Base-by-base conservation (phyloP, 306 rosid genomes). In the Betula pendula region DNA sequence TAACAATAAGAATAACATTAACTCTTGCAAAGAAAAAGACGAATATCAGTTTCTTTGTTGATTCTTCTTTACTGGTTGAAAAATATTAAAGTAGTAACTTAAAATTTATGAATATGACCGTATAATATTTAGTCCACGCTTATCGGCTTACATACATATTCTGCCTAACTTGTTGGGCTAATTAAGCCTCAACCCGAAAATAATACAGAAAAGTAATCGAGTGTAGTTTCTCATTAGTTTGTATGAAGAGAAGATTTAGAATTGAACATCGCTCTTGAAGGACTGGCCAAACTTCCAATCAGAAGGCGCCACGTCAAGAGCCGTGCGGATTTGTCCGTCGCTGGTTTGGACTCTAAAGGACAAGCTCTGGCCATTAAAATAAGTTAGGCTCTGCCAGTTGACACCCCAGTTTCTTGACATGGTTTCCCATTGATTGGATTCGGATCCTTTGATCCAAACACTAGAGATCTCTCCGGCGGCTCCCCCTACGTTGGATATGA, bases 361-460 rank as follows among this genome's bases (percentile, higher is more conserved):
- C 79, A 89, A 59, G 77, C 86, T 80, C 60, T 86, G 93, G 68
- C 90, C 87, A 2, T 89, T 89, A n/a, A 79, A 82, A 81, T 80
- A 86, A 59, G 80, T 75, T 17, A 63, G 77, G 82, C 90, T 89
- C 47, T 81, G 90, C 93, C 93, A 86, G 22, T 89, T 89, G 27
- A 44, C 50, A 2, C 90, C 90, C 93, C 93, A 84, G 22, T 81
- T 84, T 80, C 89, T 80, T 72, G 90, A 79, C 90, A 89, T 89
- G 48, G 83, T 0, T 79, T 84, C 89, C 90, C 90, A 86, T 25
- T 45, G 81, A n/a, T 5, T 81, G 74, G 79, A 74, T 68, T 79
- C 86, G 20, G 87, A 86, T 70, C 90, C 90, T 86, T 79, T 76
- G 75, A 89, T 74, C 93, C 90, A 89, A 74, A 89, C 89, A 3